Evolutionary conservation across 2,329 filamentous ascomycete genomes (phyloP).

Genomic region (Beauveria varroae): DNA sequence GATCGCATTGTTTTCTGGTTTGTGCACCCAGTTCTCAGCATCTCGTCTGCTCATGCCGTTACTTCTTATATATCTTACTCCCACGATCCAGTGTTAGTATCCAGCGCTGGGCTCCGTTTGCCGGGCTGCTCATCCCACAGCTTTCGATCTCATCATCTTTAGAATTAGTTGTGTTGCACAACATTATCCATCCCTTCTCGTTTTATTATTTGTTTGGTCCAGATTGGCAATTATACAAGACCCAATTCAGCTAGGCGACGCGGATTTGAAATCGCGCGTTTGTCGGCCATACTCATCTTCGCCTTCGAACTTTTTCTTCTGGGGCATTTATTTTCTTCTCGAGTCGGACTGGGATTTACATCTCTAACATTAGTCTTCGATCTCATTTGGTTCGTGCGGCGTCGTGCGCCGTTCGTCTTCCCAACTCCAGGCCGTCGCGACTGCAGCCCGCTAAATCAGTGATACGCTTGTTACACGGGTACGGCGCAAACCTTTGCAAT

Average conservation of each 20-base stretch:
- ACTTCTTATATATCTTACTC: not conserved
- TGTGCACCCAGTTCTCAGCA: not conserved
- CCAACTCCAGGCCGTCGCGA: not conserved
- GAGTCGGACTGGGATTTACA: not conserved
- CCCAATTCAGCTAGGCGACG: not conserved
- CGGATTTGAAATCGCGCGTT: not conserved
- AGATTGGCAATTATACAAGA: not conserved
- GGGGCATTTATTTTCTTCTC: not conserved
- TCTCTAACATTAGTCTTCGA: not conserved
- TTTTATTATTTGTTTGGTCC: not conserved
- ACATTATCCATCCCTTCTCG: not conserved
- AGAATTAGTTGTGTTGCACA: not conserved
- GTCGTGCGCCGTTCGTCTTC: not conserved
- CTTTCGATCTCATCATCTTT: not conserved
- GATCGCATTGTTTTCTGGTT: not conserved
- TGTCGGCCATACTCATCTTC: not conserved
- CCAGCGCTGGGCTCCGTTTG: not conserved
- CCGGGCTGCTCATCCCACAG: not conserved
- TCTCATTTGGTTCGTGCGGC: not conserved
- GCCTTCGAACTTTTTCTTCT: not conserved
- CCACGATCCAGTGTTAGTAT: not conserved
- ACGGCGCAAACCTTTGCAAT: not conserved
- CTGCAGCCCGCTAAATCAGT: not conserved
- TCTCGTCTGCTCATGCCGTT: not conserved
- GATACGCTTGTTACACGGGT: constrained; percentile 5